Conservation (phyloP, 129 eudicot genomes). For the Centrapalus pauciflorus region DNA sequence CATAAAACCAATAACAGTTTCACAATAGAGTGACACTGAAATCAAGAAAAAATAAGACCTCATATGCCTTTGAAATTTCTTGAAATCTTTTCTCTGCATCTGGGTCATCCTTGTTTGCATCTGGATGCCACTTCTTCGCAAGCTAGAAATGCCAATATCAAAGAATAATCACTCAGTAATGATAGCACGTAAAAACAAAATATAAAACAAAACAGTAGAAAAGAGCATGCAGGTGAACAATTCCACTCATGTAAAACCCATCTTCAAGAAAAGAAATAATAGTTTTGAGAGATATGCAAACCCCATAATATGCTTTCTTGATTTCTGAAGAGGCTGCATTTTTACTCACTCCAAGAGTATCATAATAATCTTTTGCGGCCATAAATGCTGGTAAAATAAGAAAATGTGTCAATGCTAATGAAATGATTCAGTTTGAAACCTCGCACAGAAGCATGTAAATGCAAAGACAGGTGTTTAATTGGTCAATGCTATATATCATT, state of each 20-base stretch:
- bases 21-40: background rate
- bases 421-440: background rate
- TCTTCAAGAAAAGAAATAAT: background rate
- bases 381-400: slow-evolving; percentile 22
- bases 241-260: background rate
- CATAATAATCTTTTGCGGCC: slow-evolving; percentile 46
- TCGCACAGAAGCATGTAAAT: background rate
- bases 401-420: background rate
- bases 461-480: background rate
- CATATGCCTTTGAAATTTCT: slow-evolving; percentile 74
- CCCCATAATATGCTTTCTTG: slow-evolving; percentile 62
- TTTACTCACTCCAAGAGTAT: slow-evolving; percentile 42
- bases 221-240: background rate
- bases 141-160: slow-evolving; percentile 35
- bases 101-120: slow-evolving; percentile 77
- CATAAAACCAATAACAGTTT: background rate
- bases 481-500: background rate
- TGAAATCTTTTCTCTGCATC: slow-evolving; percentile 66
- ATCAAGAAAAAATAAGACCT: slow-evolving; percentile 34
- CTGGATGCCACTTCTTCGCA: slow-evolving; percentile 79
- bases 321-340: slow-evolving; percentile 47
- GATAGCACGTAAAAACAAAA: background rate
- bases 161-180: background rate
- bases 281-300: slow-evolving; percentile 10
- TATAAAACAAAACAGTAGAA: background rate